Conservation (phyloP, 148 eudicot species). For the Spergularia marina region DNA sequence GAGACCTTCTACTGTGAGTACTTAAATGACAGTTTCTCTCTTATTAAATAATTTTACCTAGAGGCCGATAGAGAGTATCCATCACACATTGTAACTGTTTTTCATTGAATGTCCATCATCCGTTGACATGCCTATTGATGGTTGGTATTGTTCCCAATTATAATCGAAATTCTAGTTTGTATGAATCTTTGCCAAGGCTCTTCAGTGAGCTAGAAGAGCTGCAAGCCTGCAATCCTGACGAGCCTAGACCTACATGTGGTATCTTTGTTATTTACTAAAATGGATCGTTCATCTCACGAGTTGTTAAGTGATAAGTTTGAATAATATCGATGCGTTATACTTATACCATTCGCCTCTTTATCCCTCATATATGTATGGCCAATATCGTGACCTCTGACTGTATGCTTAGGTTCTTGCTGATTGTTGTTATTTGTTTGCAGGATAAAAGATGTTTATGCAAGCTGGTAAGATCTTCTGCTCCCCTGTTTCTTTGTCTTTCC, state of each 20-base stretch:
- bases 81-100: not conserved
- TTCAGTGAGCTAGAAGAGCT: not conserved
- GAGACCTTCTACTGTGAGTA: constrained; percentile 15
- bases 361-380: too few species aligned
- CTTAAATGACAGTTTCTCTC: not conserved
- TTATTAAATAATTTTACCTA: not conserved
- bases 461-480: constrained; percentile 16
- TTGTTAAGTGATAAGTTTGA: not conserved
- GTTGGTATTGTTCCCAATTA: too few species aligned
- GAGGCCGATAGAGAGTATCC: not conserved
- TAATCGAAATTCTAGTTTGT: not conserved
- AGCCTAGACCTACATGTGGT: not conserved
- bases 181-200: not conserved
- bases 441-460: constrained; percentile 14
- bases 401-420: not conserved
- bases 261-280: not conserved
- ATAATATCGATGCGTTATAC: not conserved
- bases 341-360: not conserved
- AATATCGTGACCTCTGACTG: too few species aligned
- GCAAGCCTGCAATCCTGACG: not conserved
- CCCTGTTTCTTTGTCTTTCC: too few species aligned
- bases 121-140: too few species aligned
- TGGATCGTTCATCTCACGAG: not conserved
- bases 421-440: constrained; percentile 14
- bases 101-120: too few species aligned